Evolutionary conservation across 768 basidiomycete species (phyloP).

Genomic region (Hortiboletus flavorubellus): DNA sequence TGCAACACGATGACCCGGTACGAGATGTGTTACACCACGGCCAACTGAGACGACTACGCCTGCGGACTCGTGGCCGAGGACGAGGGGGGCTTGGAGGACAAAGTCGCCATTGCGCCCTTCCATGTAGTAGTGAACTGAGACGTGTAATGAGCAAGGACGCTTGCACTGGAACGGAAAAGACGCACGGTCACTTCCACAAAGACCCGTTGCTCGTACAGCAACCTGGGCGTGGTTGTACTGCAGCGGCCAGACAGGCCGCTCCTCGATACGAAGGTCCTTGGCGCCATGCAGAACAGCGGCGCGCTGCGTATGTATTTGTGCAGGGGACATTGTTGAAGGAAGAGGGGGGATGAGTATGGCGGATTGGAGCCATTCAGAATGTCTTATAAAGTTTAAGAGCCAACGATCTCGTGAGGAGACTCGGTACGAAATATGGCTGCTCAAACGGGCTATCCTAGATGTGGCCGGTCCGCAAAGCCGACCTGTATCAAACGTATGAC

Average conservation of each 20-base stretch:
- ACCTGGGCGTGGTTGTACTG: conserved; percentile 74
- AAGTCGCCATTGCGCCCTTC: conserved; percentile 94
- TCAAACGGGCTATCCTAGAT: conserved; percentile 20
- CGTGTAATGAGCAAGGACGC: background rate
- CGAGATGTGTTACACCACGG: conserved; percentile 58
- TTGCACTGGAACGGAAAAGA: conserved; percentile 13
- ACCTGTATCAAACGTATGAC: conserved; percentile 20
- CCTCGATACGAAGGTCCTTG: conserved; percentile 77
- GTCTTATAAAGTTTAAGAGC: conserved; percentile 34
- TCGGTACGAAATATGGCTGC: conserved; percentile 26
- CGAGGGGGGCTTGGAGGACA: conserved; percentile 77
- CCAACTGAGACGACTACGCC: conserved; percentile 85
- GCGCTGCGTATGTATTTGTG: conserved; percentile 51
- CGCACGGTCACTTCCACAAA: conserved; percentile 85
- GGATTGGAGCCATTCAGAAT: conserved; percentile 23
- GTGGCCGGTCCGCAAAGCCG: conserved; percentile 34
- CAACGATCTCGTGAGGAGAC: conserved; percentile 35
- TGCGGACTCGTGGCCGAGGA: conserved; percentile 93
- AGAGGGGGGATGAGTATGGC: conserved; percentile 21
- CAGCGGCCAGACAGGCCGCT: conserved; percentile 71
- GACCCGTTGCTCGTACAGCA: conserved; percentile 75
- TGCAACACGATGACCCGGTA: conserved; percentile 83
- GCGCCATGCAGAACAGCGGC: conserved; percentile 84
- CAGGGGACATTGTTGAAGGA: conserved; percentile 40
- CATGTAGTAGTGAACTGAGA: conserved; percentile 82